phyloP scores from a whole-genome alignment of 2,329 filamentous ascomycete genomes.

The Apiospora pterosperma region DNA sequence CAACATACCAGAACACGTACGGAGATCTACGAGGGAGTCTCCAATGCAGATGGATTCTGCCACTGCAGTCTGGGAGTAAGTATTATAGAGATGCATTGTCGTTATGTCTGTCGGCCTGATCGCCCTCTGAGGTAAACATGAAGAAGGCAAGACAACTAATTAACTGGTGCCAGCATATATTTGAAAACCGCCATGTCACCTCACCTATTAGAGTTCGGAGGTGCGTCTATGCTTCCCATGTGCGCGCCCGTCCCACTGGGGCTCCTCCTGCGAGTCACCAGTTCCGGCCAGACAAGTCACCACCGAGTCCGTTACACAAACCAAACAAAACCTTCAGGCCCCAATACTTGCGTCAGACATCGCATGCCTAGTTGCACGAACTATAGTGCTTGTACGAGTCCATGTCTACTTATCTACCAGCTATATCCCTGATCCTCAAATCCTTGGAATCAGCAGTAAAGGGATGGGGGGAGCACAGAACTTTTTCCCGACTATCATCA shows the following conservation, averaged over 20 bases:
- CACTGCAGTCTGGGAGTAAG: no score
- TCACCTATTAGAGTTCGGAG: background rate
- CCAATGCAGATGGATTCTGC: background rate
- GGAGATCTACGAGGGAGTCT: background rate
- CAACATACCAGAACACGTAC: background rate
- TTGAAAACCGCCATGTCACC: background rate
- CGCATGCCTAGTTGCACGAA: background rate
- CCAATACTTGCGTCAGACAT: background rate
- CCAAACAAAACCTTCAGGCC: background rate
- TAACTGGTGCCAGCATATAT: background rate
- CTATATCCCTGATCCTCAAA: background rate
- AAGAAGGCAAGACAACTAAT: background rate
- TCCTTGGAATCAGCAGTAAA: background rate
- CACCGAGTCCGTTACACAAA: background rate
- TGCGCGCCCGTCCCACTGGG: background rate
- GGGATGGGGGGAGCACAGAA: background rate
- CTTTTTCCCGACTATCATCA: background rate
- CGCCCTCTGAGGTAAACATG: background rate
- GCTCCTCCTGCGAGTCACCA: no score
- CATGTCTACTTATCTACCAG: no score
- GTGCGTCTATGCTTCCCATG: background rate
- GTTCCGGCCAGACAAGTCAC: background rate
- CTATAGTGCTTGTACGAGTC: no score
- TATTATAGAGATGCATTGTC: background rate
- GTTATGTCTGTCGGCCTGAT: background rate